A percentile compares a stretch with the other conserved stretches of the same genome.
phyloP scores from a whole-genome alignment of 805 yeast species.

The Yarrowia hollandica region DNA sequence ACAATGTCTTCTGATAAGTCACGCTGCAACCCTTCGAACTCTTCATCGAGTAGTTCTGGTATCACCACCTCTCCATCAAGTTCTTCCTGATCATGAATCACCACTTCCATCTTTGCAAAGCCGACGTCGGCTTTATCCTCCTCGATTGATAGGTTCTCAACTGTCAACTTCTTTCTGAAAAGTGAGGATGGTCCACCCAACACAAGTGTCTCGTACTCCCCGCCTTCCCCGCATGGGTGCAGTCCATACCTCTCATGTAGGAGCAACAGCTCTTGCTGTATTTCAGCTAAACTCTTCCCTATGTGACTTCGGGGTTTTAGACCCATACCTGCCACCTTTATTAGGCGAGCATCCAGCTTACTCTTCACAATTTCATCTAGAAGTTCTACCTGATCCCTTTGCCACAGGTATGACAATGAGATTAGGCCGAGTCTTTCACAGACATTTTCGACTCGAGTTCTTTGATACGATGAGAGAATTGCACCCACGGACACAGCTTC shows the following conservation, averaged over 20 bases:
- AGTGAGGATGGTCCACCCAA: conserved; percentile 73
- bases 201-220: conserved; percentile 93
- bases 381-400: conserved; percentile 73
- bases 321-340: conserved; percentile 94
- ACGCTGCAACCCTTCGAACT: neutral
- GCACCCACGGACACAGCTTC: conserved; percentile 95
- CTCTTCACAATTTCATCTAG: conserved; percentile 78
- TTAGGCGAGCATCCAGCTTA: conserved; percentile 71
- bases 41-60: neutral
- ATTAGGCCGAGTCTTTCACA: conserved; percentile 71
- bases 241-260: conserved; percentile 71
- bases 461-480: conserved; percentile 89
- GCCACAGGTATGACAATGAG: conserved; percentile 84
- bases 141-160: conserved; percentile 17
- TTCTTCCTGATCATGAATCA: neutral
- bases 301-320: conserved; percentile 53
- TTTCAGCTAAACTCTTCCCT: conserved; percentile 63
- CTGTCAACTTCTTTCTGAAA: conserved; percentile 48
- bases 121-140: conserved; percentile 32
- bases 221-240: conserved; percentile 98
- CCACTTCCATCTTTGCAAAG: conserved; percentile 17
- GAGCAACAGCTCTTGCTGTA: conserved; percentile 54
- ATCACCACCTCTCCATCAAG: conserved; percentile 32
- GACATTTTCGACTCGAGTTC: conserved; percentile 90
- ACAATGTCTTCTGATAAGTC: too few species aligned